Base-by-base conservation (phyloP, 257 asterid genomes). In the Agastache rugosa region DNA sequence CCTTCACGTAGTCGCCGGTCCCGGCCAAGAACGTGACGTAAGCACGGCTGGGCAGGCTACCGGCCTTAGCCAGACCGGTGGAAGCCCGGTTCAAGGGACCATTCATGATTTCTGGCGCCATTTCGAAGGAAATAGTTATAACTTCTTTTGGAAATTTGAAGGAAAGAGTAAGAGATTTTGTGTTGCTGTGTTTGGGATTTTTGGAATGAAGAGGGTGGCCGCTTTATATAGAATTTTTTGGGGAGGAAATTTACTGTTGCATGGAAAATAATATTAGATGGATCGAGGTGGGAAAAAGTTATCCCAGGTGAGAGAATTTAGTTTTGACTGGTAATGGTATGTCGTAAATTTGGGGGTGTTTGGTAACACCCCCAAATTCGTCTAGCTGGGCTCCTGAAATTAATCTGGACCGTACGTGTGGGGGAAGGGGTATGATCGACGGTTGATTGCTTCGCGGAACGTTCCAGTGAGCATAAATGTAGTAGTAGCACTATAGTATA, bases 21-120 rank as follows among this genome's bases (percentile, higher is more conserved):
- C 90, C 90, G 6, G 90, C 90, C 58, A 85, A 47, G 80, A 85
- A 85, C 11, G 90, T 85, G 19, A 83, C 90, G 82, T 76, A 85
- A 59, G 90, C 90, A 2, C 83, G 83, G 79, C 78, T 85, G 7
- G 78, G 77, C n/a, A 79, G 35, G 77, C 80, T 85, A 17, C 82
- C 84, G 64, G 87, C 82, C 34, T 83, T 85, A 2, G 72, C 79
- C 16, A 79, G 22, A 66, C 87, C 82, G 75, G 83, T 54, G n/a
- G 75, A 39, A 39, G 76, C 64, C 42, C 80, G 64, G 80, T 72
- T 80, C 60, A 77, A 0, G 59, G 75, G 25, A 53, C 31, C 17
- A 12, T 54, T 77, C 61, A 44, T 17, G 25, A 80, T 47, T 63
- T 77, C 75, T 7, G 85, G 83, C 59, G 79, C 84, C 89, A 85